Conservation (phyloP, 129 eudicot genomes). For the Lactuca sativa region DNA sequence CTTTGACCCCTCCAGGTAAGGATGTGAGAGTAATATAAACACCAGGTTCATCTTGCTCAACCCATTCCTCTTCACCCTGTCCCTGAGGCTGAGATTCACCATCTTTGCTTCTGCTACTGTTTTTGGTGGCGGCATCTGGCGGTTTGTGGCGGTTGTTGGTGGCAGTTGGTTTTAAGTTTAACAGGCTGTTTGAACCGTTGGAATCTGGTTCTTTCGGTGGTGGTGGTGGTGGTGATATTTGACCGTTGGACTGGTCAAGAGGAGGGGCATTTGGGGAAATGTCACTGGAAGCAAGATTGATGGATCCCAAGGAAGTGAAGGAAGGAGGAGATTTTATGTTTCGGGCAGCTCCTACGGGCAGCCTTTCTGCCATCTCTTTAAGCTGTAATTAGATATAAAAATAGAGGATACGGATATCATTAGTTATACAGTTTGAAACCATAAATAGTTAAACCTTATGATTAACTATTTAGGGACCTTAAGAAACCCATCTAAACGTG, state of each 20-base stretch:
- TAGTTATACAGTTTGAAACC: neutral
- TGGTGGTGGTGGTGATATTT: slow-evolving; percentile 29
- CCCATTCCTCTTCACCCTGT: slow-evolving; percentile 73
- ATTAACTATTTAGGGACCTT: neutral
- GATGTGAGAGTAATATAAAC: slow-evolving; percentile 89
- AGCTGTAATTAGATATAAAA: slow-evolving; percentile 45
- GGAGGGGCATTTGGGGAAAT: slow-evolving; percentile 39
- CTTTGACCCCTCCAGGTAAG: slow-evolving; percentile 83
- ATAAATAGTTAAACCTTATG: neutral
- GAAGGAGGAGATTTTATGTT: slow-evolving; percentile 71
- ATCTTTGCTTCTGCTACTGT: slow-evolving; percentile 56
- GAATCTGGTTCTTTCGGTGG: slow-evolving; percentile 52
- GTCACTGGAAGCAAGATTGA: slow-evolving; percentile 44
- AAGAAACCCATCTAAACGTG: no score
- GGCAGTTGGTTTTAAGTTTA: slow-evolving; percentile 46
- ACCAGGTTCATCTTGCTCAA: slow-evolving; percentile 97
- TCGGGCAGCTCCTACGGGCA: slow-evolving; percentile 86
- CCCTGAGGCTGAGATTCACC: slow-evolving; percentile 41
- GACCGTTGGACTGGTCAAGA: slow-evolving; percentile 50
- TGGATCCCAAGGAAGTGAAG: slow-evolving; percentile 43
- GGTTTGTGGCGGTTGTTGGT: slow-evolving; percentile 49
- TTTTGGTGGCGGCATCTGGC: slow-evolving; percentile 48
- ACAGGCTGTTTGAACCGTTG: slow-evolving; percentile 48
- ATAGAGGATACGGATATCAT: slow-evolving; percentile 16
- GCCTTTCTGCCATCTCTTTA: slow-evolving; percentile 96